These are phyloP conservation scores for Diaporthe sp. DNA, from an alignment of 2,329 filamentous ascomycete genomes.

Conservation along the genomic window DNA sequence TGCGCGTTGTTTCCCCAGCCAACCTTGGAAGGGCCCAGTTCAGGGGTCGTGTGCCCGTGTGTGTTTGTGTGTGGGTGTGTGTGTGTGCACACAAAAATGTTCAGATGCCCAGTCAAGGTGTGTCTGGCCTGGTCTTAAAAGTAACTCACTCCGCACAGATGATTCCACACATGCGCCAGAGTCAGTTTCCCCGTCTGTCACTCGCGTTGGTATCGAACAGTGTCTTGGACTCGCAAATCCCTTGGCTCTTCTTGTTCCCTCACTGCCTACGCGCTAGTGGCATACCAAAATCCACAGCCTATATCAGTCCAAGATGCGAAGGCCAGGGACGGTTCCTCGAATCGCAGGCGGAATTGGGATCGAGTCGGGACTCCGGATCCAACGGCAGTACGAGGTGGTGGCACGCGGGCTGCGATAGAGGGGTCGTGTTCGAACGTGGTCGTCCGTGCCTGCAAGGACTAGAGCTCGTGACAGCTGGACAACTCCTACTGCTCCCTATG, in stretches of 20 bases:
- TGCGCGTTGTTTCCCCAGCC: constrained; percentile 27
- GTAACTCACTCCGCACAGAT: constrained; percentile 19
- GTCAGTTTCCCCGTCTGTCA: constrained; percentile 21
- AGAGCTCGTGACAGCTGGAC: constrained; percentile 21
- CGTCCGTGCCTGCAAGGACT: constrained; percentile 24
- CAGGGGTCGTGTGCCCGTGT: constrained; percentile 28
- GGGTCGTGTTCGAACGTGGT: constrained; percentile 5
- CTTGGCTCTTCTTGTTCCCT: constrained; percentile 24
- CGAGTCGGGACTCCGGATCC: constrained; percentile 13
- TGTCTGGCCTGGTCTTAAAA: constrained; percentile 21
- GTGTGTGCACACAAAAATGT: constrained; percentile 23
- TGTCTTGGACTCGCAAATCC: constrained; percentile 31
- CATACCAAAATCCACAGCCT: constrained; percentile 25
- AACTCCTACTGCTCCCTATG: constrained; percentile 7
- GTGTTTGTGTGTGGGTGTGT: neutral
- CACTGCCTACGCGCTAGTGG: constrained; percentile 25
- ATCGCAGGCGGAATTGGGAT: constrained; percentile 16
- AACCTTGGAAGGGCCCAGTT: constrained; percentile 24
- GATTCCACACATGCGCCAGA: constrained; percentile 20
- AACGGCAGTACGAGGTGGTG: constrained; percentile 5
- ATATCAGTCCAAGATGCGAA: constrained; percentile 18
- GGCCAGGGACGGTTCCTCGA: neutral
- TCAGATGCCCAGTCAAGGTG: constrained; percentile 25
- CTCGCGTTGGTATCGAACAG: constrained; percentile 19
- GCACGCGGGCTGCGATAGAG: constrained; percentile 16